Evolutionary conservation across 2,329 filamentous ascomycete species (phyloP), one percentile per base, ranked within the genome.

Genomic region (Aspergillus transmontanensis): DNA sequence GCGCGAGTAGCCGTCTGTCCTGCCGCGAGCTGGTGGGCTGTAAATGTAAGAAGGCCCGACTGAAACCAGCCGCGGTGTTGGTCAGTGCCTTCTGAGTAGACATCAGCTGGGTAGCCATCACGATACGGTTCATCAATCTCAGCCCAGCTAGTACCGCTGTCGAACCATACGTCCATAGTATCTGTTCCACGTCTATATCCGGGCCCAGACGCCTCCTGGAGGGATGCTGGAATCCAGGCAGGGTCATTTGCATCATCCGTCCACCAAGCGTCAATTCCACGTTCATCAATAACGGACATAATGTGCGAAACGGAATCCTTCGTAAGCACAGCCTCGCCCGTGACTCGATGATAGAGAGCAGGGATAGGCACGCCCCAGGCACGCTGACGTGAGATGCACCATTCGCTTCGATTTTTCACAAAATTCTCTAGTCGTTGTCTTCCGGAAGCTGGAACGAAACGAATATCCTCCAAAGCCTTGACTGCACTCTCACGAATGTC

Each of bases 151-250:
- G 91, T 97, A 6, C 95, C 95, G 68, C 95, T 98, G 76, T 99
- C 95, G 71, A 99, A 99, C 95, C 95, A 99, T 11, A 99, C 95
- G 76, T 99, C 95, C 95, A 99, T 99, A 0, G 95, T 99, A 73
- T 99, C 95, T 50, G 84, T 91, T 16, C 94, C 94, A 66, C 95
- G 90, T 55, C 86, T 83, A 73, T 90, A 95, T 6, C 80, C 76
- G 5, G 69, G 57, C 34, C 75, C 71, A 10, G 72, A 59, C 16
- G 83, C 80, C 36, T 77, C 76, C 50, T 80, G 79, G 1, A 97
- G 81, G 11, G 86, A 85, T 6, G 86, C 78, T 2, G 89, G 87
- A 36, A 96, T 83, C 94, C 94, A 99, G 0, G 86, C 87, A 28
- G 85, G 80, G 58, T 98, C 93, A 65, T 94, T 86, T 1, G 84